These are phyloP conservation scores for Alternaria incomplexa DNA, from an alignment of 2,329 filamentous ascomycete species.

Conservation along the genomic window DNA sequence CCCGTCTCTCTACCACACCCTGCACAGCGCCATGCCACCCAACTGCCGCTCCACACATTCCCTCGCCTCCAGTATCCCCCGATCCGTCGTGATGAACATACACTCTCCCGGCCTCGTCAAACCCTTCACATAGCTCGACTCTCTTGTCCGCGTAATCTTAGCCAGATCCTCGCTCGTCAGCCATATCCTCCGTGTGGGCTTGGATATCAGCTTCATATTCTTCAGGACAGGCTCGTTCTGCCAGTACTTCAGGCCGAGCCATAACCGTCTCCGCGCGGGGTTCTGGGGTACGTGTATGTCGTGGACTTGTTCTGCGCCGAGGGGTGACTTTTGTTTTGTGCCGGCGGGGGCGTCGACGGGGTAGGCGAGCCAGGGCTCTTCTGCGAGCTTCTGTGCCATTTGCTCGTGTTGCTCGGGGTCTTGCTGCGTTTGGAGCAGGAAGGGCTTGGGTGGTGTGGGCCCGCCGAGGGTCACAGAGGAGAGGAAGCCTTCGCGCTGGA, in stretches of 20 bases:
- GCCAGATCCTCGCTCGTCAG: conserved; percentile 68
- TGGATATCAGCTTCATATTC: conserved; percentile 70
- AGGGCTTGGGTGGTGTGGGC: conserved; percentile 56
- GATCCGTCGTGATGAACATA: conserved; percentile 78
- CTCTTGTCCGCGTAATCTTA: conserved; percentile 71
- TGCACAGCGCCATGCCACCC: conserved; percentile 80
- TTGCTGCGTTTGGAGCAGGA: conserved; percentile 39
- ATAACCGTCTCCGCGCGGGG: conserved; percentile 75
- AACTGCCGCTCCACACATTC: conserved; percentile 82
- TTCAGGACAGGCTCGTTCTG: conserved; percentile 79
- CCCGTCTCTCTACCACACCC: conserved; percentile 55
- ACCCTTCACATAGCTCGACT: conserved; percentile 71
- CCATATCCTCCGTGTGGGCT: conserved; percentile 74
- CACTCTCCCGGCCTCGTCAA: conserved; percentile 79
- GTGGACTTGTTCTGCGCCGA: conserved; percentile 29
- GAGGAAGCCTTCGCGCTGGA: conserved; percentile 84
- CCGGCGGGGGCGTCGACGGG: conserved; percentile 11
- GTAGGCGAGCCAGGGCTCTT: conserved; percentile 52
- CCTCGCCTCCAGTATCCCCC: conserved; percentile 78
- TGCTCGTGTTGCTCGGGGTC: conserved; percentile 34
- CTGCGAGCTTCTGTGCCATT: conserved; percentile 40
- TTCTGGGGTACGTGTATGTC: conserved; percentile 58
- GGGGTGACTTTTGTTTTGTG: conserved; percentile 10
- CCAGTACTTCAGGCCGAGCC: conserved; percentile 91
- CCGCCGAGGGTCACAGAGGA: conserved; percentile 79